Percentiles rank a stretch among this genome's conserved stretches.
Conservation (phyloP, 2,329 filamentous ascomycete genomes). For the Thermothelomyces thermophilus region DNA sequence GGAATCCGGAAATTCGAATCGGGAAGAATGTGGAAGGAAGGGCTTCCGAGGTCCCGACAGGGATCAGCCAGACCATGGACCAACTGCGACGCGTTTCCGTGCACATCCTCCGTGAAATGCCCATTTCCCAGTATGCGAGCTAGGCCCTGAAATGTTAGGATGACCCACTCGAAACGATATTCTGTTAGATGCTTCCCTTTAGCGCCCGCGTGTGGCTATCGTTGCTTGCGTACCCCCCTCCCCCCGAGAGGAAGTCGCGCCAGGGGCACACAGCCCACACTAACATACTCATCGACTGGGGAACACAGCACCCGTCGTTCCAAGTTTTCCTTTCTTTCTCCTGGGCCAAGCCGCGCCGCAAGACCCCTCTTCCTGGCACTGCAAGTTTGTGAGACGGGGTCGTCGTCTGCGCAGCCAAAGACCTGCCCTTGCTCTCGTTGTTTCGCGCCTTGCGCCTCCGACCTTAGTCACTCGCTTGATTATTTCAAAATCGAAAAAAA, state of each 20-base stretch:
- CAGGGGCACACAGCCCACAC: no score
- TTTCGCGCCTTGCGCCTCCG: conserved; percentile 4
- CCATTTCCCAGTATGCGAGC: no score
- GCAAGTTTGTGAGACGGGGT: neutral
- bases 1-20: neutral
- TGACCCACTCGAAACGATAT: neutral
- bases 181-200: neutral
- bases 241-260: neutral
- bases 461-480: conserved; percentile 21
- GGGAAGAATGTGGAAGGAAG: neutral
- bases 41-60: neutral
- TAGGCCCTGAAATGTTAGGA: neutral
- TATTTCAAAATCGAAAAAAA: no score
- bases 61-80: conserved; percentile 1
- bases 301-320: neutral
- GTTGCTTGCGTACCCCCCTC: neutral
- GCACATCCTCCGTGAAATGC: neutral
- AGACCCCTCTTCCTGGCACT: neutral
- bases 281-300: neutral
- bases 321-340: conserved; percentile 10
- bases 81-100: neutral
- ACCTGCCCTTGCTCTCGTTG: neutral
- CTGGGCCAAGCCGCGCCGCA: neutral
- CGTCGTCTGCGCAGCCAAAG: neutral
- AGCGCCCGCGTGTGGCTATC: neutral